These are phyloP conservation scores for Catenaria anguillulae DNA, from an alignment of 371 early-diverging fungal genomes.

Conservation along the genomic window DNA sequence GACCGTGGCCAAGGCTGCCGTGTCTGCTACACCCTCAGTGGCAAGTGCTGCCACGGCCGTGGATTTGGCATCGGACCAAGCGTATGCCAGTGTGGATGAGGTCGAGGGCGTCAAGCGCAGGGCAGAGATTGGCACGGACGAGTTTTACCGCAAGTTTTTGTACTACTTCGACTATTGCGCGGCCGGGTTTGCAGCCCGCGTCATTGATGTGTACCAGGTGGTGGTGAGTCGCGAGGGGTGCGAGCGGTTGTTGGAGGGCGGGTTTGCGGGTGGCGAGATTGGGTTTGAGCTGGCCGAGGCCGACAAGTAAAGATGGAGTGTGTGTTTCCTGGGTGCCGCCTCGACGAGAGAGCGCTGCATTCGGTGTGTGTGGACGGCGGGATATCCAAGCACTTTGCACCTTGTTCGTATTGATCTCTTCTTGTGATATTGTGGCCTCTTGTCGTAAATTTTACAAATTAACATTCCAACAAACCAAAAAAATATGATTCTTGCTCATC, in stretches of 20 bases:
- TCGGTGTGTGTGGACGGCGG: too few species aligned
- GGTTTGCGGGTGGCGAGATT: background rate
- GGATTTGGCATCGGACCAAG: background rate
- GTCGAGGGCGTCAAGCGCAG: background rate
- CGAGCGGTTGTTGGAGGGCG: conserved; percentile 16
- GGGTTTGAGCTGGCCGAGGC: background rate
- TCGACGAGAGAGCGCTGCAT: too few species aligned
- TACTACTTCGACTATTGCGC: conserved; percentile 56
- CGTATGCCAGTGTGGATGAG: background rate
- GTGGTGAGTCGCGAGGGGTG: conserved; percentile 24
- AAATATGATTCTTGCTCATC: too few species aligned
- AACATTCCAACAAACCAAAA: too few species aligned
- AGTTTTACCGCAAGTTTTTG: conserved; percentile 39
- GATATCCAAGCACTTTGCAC: too few species aligned
- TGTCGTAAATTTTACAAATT: too few species aligned
- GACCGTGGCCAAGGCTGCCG: conserved; percentile 9
- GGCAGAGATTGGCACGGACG: conserved; percentile 19
- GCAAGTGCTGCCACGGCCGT: background rate
- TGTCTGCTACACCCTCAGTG: conserved; percentile 6
- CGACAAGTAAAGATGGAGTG: too few species aligned
- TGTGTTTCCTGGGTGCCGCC: too few species aligned
- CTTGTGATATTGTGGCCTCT: too few species aligned
- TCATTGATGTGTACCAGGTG: conserved; percentile 39
- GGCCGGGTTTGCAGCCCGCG: conserved; percentile 45
- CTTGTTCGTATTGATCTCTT: too few species aligned